Evolutionary conservation across 805 yeast genomes (phyloP).

Genomic region (Vanderwaltozyma yarrowii): DNA sequence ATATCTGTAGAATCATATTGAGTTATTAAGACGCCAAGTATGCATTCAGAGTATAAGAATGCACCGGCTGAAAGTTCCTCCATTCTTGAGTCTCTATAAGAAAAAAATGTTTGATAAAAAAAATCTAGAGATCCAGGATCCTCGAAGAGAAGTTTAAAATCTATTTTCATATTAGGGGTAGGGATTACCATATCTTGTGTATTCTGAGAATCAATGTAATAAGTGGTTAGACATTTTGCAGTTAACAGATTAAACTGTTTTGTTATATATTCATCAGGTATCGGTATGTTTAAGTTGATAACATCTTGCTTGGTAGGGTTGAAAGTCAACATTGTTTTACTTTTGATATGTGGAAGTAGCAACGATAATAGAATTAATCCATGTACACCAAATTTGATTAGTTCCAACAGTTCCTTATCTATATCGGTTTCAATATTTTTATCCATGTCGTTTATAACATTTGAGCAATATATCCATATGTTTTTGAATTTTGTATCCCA

Average conservation of each 20-base stretch:
- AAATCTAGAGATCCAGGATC: conserved; percentile 1
- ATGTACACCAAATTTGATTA: conserved; percentile 2
- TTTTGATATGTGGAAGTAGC: conserved; percentile 8
- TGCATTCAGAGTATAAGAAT: neutral
- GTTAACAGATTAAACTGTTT: conserved; percentile 12
- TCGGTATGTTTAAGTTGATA: conserved; percentile 4
- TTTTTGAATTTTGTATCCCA: neutral
- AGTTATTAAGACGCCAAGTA: neutral
- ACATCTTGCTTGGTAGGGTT: conserved; percentile 2
- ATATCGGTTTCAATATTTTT: neutral
- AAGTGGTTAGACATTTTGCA: conserved; percentile 7
- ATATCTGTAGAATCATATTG: neutral
- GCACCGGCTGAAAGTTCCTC: neutral
- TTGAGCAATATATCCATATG: neutral
- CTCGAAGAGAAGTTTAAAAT: neutral
- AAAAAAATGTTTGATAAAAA: neutral
- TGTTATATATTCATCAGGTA: conserved; percentile 5
- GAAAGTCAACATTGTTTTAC: conserved; percentile 2
- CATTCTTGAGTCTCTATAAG: neutral
- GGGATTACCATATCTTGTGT: neutral
- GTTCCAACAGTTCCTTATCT: conserved; percentile 8
- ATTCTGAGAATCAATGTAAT: neutral
- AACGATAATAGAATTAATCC: conserved; percentile 11
- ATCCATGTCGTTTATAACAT: neutral
- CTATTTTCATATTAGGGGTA: neutral